Conservation (phyloP, 768 basidiomycete species). For the Lentinula raphanica region DNA sequence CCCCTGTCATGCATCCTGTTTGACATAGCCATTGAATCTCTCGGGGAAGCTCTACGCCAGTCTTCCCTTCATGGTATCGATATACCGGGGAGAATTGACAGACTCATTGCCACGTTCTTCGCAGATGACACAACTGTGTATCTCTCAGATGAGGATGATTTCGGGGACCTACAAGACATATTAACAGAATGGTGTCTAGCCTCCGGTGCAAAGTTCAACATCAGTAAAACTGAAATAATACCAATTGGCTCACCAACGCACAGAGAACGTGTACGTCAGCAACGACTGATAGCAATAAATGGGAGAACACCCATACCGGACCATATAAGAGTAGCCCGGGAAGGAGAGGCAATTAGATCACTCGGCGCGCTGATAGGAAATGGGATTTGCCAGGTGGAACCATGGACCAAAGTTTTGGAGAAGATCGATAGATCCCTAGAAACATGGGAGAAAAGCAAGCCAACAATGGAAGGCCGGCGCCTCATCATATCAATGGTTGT, state of each 20-base stretch:
- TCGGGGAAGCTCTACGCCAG: constrained; percentile 21
- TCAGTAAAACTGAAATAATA: constrained; percentile 33
- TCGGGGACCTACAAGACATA: constrained; percentile 17
- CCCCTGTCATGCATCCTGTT: constrained; percentile 34
- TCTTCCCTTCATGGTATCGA: constrained; percentile 24
- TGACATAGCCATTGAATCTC: constrained; percentile 25
- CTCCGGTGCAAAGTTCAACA: constrained; percentile 38
- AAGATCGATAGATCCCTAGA: constrained; percentile 17
- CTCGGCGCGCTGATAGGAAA: constrained; percentile 28
- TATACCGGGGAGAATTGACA: constrained; percentile 12
- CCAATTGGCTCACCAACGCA: neutral
- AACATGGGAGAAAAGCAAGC: constrained; percentile 22
- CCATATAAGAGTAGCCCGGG: constrained; percentile 23
- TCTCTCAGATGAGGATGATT: constrained; percentile 20
- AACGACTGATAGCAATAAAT: neutral
- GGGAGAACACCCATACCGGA: constrained; percentile 14
- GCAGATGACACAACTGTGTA: constrained; percentile 29
- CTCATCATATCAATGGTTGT: constrained; percentile 22
- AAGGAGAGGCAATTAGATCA: constrained; percentile 20
- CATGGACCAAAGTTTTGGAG: constrained; percentile 24
- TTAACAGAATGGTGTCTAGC: constrained; percentile 35
- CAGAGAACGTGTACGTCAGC: neutral
- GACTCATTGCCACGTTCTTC: constrained; percentile 28
- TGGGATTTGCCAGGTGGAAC: constrained; percentile 8
- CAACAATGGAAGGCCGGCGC: constrained; percentile 22